Percentiles rank a stretch among this genome's conserved stretches.
These are phyloP conservation scores for Rhodofomes roseus DNA, from an alignment of 1,284 basidiomycete species.

Conservation along the genomic window DNA sequence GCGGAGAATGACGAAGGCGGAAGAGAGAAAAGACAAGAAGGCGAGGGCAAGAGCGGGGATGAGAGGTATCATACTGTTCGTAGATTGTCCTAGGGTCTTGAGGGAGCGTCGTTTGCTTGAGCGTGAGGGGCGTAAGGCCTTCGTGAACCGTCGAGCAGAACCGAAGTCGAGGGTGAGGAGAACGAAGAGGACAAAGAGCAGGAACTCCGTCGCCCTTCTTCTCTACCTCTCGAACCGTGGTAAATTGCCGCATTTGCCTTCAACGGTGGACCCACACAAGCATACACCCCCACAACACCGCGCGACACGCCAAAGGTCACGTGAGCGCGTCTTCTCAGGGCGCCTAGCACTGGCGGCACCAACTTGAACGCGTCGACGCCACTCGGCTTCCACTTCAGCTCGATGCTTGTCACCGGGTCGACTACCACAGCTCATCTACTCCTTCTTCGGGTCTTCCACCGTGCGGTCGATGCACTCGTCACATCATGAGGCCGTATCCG, in stretches of 20 bases:
- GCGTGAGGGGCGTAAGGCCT: conserved; percentile 33
- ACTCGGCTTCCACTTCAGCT: too few relatives aligned
- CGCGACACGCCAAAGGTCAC: not conserved
- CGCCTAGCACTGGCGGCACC: too few relatives aligned
- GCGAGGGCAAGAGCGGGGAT: conserved; percentile 60
- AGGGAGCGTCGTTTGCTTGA: conserved; percentile 29
- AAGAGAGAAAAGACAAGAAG: conserved; percentile 64
- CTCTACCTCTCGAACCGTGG: conserved; percentile 28
- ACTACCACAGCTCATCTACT: too few relatives aligned
- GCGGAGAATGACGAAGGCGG: conserved; percentile 68
- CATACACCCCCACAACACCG: conserved; percentile 21
- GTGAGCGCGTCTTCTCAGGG: conserved; percentile 12
- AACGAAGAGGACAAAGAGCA: conserved; percentile 14
- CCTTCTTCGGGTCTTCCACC: too few relatives aligned
- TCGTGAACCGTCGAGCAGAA: conserved; percentile 31
- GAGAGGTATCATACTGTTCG: conserved; percentile 55
- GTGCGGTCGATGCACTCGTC: too few relatives aligned
- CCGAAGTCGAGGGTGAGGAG: conserved; percentile 28
- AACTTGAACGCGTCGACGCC: too few relatives aligned
- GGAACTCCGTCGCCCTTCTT: conserved; percentile 7
- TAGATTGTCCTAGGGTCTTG: conserved; percentile 22
- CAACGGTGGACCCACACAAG: conserved; percentile 26
- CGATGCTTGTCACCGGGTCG: too few relatives aligned
- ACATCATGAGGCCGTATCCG: too few relatives aligned
- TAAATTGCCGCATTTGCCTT: conserved; percentile 15